A percentile compares a stretch with the other conserved stretches of the same genome.
These are phyloP conservation scores for Actinidia polygama DNA, from an alignment of 179 eudicot genomes.

Conservation along the genomic window DNA sequence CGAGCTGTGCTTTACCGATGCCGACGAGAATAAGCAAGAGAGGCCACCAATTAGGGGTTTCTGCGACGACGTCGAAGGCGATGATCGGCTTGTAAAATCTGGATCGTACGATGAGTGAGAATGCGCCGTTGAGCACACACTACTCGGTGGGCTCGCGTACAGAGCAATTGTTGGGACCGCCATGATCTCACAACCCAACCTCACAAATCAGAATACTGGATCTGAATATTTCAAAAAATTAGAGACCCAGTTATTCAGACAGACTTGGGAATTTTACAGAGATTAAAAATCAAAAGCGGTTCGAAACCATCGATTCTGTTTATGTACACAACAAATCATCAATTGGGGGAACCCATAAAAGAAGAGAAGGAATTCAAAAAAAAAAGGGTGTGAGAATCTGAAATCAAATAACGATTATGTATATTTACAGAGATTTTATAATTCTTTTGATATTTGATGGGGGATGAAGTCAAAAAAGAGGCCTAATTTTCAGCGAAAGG, in stretches of 20 bases:
- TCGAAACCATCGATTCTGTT: constrained; percentile 6
- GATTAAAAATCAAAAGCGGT: background rate
- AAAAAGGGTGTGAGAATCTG: background rate
- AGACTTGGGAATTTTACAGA: background rate
- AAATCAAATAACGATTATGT: background rate
- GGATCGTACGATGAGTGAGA: constrained; percentile 64
- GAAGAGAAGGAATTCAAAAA: background rate
- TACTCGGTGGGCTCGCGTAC: constrained; percentile 74
- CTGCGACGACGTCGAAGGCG: constrained; percentile 36
- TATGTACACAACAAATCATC: constrained; percentile 10
- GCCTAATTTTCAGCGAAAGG: background rate
- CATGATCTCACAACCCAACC: constrained; percentile 35
- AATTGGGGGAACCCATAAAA: background rate
- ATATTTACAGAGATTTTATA: background rate
- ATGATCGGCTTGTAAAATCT: constrained; percentile 53
- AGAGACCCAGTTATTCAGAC: background rate
- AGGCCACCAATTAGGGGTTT: constrained; percentile 66
- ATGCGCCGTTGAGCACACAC: constrained; percentile 59
- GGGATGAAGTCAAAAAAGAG: background rate
- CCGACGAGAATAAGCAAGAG: constrained; percentile 55
- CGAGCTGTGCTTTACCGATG: constrained; percentile 50
- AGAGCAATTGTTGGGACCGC: constrained; percentile 81
- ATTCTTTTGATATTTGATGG: background rate
- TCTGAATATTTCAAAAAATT: background rate
- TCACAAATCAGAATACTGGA: background rate